A percentile compares a stretch with the other conserved stretches of the same genome.
Evolutionary conservation across 345 rosid species (phyloP).

Genomic region (Salix arbutifolia): DNA sequence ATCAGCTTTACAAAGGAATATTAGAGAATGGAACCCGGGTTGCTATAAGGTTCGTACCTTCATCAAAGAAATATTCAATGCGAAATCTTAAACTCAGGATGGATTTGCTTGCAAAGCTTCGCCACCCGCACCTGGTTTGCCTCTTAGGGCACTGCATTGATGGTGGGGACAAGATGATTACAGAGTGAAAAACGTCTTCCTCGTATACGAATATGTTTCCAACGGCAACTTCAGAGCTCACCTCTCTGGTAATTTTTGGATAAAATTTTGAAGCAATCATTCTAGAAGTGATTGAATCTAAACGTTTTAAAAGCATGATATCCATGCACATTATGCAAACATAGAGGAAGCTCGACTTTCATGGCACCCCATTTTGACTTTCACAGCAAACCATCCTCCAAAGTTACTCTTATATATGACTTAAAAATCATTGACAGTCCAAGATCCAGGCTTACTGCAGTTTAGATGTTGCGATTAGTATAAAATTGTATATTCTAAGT

Average conservation of each 20-base stretch:
- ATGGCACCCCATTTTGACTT: not conserved
- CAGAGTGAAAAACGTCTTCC: constrained; percentile 39
- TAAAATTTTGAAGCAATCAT: not conserved
- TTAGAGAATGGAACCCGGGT: constrained; percentile 42
- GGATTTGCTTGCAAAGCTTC: constrained; percentile 49
- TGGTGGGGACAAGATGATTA: constrained; percentile 32
- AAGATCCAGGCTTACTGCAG: not conserved
- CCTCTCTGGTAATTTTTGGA: constrained; percentile 38
- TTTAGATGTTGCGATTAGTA: not conserved
- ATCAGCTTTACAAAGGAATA: constrained; percentile 45
- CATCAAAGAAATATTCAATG: constrained; percentile 38
- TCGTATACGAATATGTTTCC: constrained; percentile 39
- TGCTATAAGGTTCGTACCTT: constrained; percentile 43
- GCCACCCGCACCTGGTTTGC: constrained; percentile 53
- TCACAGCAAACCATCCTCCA: not conserved
- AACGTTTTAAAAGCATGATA: not conserved
- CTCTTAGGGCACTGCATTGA: constrained; percentile 54
- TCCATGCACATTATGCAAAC: not conserved
- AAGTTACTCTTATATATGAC: not conserved
- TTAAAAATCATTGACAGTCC: not conserved
- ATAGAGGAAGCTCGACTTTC: not conserved
- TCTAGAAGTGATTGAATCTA: not conserved
- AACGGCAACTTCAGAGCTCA: constrained; percentile 38
- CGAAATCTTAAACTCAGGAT: constrained; percentile 46
- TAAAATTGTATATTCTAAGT: constrained; percentile 8